Evolutionary conservation across 2,329 filamentous ascomycete genomes (phyloP).

Genomic region (Septoria petroselini): DNA sequence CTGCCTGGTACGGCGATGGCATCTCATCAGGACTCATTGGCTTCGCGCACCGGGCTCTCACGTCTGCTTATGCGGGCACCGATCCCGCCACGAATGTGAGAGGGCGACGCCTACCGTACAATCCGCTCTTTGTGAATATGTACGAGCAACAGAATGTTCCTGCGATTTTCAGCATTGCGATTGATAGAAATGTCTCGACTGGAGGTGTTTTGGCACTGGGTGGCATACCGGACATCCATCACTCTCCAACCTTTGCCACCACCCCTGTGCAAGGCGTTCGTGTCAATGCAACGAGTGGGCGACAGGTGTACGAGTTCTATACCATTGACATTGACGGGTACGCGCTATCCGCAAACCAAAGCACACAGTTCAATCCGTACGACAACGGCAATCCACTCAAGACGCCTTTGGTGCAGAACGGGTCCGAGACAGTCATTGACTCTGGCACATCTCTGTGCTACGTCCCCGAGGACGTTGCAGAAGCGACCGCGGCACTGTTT

Average conservation of each 20-base stretch:
- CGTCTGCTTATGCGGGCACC: conserved; percentile 41
- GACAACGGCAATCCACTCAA: conserved; percentile 24
- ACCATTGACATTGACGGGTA: conserved; percentile 39
- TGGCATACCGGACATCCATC: conserved; percentile 47
- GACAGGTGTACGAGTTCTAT: conserved; percentile 41
- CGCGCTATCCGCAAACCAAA: conserved; percentile 25
- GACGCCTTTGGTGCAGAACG: conserved; percentile 26
- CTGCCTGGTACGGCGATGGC: conserved; percentile 36
- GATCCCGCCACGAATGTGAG: conserved; percentile 27
- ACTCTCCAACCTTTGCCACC: conserved; percentile 36
- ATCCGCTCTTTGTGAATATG: conserved; percentile 53
- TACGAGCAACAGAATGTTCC: conserved; percentile 44
- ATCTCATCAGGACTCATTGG: conserved; percentile 51
- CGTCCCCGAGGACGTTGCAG: conserved; percentile 40
- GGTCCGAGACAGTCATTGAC: conserved; percentile 46
- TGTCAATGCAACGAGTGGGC: conserved; percentile 29
- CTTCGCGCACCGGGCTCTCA: conserved; percentile 51
- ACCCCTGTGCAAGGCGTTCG: conserved; percentile 38
- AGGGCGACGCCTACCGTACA: conserved; percentile 40
- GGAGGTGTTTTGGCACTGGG: conserved; percentile 51
- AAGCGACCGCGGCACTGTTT: conserved; percentile 44
- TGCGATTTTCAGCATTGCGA: conserved; percentile 50
- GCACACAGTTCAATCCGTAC: conserved; percentile 29
- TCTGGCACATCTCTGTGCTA: conserved; percentile 46
- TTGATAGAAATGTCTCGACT: conserved; percentile 37